These are phyloP conservation scores for Eucalyptus tenuipes DNA, from an alignment of 345 rosid species.

Conservation along the genomic window DNA sequence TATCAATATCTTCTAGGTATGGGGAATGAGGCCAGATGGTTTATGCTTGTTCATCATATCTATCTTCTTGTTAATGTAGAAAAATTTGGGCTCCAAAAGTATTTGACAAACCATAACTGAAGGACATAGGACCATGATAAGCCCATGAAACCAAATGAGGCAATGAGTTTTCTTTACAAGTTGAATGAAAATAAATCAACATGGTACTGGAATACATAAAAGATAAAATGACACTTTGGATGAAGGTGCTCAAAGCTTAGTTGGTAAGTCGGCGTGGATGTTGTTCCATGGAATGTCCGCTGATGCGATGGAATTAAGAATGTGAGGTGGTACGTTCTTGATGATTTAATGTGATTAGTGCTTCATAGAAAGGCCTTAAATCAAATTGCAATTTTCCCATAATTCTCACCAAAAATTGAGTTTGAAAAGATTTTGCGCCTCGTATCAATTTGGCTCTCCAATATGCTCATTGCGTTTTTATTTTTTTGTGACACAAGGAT, in stretches of 20 bases:
- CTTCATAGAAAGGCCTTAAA: not conserved
- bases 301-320: accelerated
- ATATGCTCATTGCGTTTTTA: not conserved
- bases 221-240: not conserved
- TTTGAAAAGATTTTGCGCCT: not conserved
- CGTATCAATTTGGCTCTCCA: not conserved
- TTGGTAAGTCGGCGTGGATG: not conserved
- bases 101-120: not conserved
- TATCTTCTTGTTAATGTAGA: not conserved
- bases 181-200: not conserved
- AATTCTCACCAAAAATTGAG: not conserved
- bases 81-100: not conserved
- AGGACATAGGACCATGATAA: not conserved
- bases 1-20: not conserved
- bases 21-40: not conserved
- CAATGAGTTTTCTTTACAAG: not conserved
- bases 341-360: not conserved
- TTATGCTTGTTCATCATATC: not conserved
- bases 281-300: accelerated
- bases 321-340: not conserved
- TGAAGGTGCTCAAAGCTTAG: not conserved
- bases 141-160: not conserved
- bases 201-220: accelerated
- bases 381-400: not conserved
- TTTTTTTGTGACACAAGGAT: not conserved